Base-by-base conservation (phyloP, 2,329 filamentous ascomycete species). In the Scorias spongiosa region DNA sequence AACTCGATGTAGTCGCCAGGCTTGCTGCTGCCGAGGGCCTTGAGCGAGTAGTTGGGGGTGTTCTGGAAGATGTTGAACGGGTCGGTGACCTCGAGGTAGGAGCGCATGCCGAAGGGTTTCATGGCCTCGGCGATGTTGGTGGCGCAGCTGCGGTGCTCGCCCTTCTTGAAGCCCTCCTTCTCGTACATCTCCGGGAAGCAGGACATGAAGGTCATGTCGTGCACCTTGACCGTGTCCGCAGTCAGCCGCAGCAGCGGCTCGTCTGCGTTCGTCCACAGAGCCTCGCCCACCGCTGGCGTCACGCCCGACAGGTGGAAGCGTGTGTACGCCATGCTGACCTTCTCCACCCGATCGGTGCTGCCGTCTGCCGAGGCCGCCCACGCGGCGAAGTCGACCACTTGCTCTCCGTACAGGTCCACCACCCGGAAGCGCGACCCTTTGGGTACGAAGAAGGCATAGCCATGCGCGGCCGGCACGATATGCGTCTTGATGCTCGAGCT, bases 11-110 rank as follows among this genome's bases (percentile, higher is more conserved):
- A 64, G 48, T 65, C 62, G 5, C 62, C 61, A 3, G 62, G 50
- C 51, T 56, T 60, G 43, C 59, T 62, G 43, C 52, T 59, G n/a
- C 57, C 56, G 36, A 65, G 45, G 14, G 51, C 51, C 48, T 65
- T 65, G 36, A 65, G 48, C 26, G 50, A 54, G 43, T 63, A 64
- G 44, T 62, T 59, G 12, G 63, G 62, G 38, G 62, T 64, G 46
- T 64, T 65, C 47, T 64, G 62, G 44, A 64, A 65, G 43, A 63
- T 52, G 51, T 65, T 65, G 50, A 64, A 65, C 11, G 63, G 62
- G 44, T 63, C 58, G 10, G 59, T 57, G 8, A 60, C 54, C 28
- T 64, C 59, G 20, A 63, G 49, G 38, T 53, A 51, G 41, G 53
- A 52, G 29, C 47, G 45, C 57, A 64, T 62, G 7, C 63, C 63